Base-by-base conservation (phyloP, 805 yeast genomes). In the Scheffersomyces lignosus region DNA sequence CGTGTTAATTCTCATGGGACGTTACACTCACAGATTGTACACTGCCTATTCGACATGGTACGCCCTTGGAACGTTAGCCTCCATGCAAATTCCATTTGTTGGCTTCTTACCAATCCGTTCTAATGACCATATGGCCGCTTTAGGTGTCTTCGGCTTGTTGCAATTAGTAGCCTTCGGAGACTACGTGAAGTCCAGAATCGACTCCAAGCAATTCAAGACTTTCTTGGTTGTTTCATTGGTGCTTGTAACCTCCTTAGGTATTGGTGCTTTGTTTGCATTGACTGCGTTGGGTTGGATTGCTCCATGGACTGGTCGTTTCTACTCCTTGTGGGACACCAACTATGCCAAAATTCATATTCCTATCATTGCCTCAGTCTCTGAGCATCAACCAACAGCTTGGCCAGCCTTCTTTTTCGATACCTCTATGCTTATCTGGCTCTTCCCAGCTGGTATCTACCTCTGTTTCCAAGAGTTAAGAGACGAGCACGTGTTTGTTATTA, bases 301-400 rank as follows among this genome's bases (percentile, higher is more conserved):
- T 25, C 99, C 99, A 37, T 93, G 99, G 99, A 89, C 97, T 8
- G 99, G 99, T 49, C 84, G 99, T 66, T 95, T 93, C 72, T 93
- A 93, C 68, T 90, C 98, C 2, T 70, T 95, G 49, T 93, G 99
- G 99, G 99, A 93, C 62, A 93, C 99, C 4, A 84, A 78, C 62
- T 93, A 95, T 57, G 99, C 99, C 45, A 91, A 90, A 71, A 86
- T 93, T 48, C 99, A 93, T 60, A 93, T 93, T 54, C 99, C 99
- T 30, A 93, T 93, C 58, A 93, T 93, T 65, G 99, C 99, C 1
- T 90, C 97, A 3, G 99, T 93, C 26, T 87, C 96, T 10, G 99
- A 93, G 70, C 99, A 93, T 72, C 99, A 93, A 73, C 99, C 99
- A 41, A 91, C 98, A n/a, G 96, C 99, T 3, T 93, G 99, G 99